Percentiles rank a stretch among this genome's conserved stretches.
phyloP scores from a whole-genome alignment of 1,284 basidiomycete species.

The Fomitopsis betulina region DNA sequence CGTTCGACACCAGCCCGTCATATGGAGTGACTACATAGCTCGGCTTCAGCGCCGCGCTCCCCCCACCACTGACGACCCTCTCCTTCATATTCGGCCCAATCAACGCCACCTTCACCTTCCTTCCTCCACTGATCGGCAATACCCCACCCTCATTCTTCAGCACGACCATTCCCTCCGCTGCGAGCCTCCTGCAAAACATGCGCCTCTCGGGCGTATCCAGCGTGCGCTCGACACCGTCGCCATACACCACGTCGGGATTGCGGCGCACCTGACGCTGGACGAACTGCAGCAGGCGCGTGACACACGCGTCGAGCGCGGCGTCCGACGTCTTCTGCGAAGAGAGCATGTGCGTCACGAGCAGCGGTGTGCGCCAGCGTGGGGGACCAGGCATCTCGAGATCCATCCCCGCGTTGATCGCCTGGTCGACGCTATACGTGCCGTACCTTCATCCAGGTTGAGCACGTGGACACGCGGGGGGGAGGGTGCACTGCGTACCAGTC shows the following conservation, averaged over 20 bases:
- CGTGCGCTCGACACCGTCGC: conserved; percentile 57
- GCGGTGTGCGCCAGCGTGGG: conserved; percentile 54
- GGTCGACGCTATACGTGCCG: conserved; percentile 58
- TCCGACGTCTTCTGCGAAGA: conserved; percentile 52
- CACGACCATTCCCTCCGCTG: conserved; percentile 63
- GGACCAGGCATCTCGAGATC: conserved; percentile 72
- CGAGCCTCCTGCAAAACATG: conserved; percentile 53
- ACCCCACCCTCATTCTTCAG: conserved; percentile 60
- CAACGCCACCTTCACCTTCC: conserved; percentile 34
- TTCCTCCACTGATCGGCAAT: conserved; percentile 33
- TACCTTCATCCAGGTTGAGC: conserved; percentile 34
- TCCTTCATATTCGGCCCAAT: conserved; percentile 44
- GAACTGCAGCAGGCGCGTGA: conserved; percentile 48
- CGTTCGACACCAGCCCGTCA: conserved; percentile 48
- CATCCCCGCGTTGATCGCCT: conserved; percentile 58
- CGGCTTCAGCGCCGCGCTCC: conserved; percentile 42
- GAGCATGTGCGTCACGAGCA: conserved; percentile 52
- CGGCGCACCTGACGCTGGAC: conserved; percentile 54
- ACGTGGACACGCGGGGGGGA: background rate
- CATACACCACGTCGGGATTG: conserved; percentile 60
- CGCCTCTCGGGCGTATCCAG: conserved; percentile 51
- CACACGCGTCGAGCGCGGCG: conserved; percentile 52
- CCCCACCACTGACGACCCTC: conserved; percentile 45
- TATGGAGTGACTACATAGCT: conserved; percentile 50
- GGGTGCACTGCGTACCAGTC: conserved; percentile 50